phyloP scores from a whole-genome alignment of 768 basidiomycete species.

The Lactarius sanguifluus region DNA sequence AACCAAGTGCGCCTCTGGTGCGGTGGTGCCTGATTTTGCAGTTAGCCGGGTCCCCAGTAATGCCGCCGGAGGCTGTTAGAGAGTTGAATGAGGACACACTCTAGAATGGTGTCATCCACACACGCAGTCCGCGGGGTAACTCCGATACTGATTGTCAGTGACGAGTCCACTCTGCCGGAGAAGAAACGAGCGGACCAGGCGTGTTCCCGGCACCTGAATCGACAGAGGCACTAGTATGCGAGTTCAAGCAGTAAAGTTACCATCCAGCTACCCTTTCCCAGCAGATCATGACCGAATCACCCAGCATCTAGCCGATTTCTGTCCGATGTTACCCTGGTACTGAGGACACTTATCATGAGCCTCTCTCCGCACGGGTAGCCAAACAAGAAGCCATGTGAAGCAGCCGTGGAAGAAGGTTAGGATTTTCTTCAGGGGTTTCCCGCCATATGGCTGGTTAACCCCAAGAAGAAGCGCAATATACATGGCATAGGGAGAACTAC shows the following conservation, averaged over 20 bases:
- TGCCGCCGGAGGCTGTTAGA: background rate
- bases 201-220: background rate
- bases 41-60: background rate
- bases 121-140: background rate
- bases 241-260: background rate
- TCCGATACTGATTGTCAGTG: background rate
- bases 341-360: no score
- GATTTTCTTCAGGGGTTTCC: no score
- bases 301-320: background rate
- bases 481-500: no score
- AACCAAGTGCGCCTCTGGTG: background rate
- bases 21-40: background rate
- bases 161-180: background rate
- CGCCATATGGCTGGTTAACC: no score
- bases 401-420: no score
- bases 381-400: no score
- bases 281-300: background rate
- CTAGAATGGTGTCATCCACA: background rate
- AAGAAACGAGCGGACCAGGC: background rate
- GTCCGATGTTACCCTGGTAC: background rate
- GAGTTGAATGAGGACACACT: background rate
- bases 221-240: no score
- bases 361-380: no score
- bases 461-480: no score
- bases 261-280: background rate